phyloP scores from a whole-genome alignment of 2,329 filamentous ascomycete genomes.

The Paraconiothyrium sp. region DNA sequence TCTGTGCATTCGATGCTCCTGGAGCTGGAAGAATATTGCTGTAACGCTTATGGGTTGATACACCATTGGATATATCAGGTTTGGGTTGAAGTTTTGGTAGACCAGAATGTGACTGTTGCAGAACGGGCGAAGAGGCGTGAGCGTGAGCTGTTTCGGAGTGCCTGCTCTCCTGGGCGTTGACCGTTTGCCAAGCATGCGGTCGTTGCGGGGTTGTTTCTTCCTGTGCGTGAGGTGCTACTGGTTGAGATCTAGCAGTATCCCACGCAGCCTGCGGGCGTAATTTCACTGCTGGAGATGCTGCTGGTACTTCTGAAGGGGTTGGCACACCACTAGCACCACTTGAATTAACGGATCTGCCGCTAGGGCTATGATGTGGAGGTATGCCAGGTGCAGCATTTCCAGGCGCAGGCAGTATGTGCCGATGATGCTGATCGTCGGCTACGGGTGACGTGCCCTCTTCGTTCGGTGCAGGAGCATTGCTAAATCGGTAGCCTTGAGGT shows the following conservation, averaged over 20 bases:
- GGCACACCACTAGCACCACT: slow-evolving; percentile 6
- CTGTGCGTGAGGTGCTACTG: background rate
- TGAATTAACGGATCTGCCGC: slow-evolving; percentile 1
- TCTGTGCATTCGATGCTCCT: slow-evolving; percentile 60
- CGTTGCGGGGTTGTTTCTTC: background rate
- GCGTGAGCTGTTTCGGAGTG: background rate
- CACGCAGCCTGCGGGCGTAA: background rate
- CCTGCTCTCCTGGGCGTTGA: background rate
- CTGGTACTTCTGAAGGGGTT: slow-evolving; percentile 6
- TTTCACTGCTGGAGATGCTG: background rate
- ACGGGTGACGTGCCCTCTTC: background rate
- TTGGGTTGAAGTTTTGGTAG: slow-evolving; percentile 8
- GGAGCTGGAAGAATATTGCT: slow-evolving; percentile 13
- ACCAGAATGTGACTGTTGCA: background rate
- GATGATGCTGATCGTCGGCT: slow-evolving; percentile 7
- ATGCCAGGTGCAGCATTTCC: background rate
- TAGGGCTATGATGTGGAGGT: slow-evolving; percentile 8
- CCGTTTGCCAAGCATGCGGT: slow-evolving; percentile 7
- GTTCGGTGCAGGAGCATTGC: background rate
- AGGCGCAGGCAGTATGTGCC: slow-evolving; percentile 11
- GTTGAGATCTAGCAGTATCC: background rate
- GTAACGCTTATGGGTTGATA: slow-evolving; percentile 4
- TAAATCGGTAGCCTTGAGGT: slow-evolving; percentile 1
- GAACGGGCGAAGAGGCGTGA: background rate
- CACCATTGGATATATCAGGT: background rate